phyloP scores from a whole-genome alignment of 2,329 filamentous ascomycete genomes.

The Lecanicillium sp. region DNA sequence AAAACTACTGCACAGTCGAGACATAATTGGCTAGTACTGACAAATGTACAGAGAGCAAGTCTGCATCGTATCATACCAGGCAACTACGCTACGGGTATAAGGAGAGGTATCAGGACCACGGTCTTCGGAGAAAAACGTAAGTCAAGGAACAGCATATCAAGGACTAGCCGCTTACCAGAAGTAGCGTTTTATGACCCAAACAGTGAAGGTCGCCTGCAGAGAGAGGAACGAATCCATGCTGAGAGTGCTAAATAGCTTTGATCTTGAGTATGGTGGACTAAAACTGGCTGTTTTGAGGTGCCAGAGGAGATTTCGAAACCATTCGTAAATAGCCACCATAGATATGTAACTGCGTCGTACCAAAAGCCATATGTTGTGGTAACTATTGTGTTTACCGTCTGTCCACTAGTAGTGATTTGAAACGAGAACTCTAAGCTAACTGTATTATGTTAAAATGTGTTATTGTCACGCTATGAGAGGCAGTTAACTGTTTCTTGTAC shows the following conservation, averaged over 20 bases:
- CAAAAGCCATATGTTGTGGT: too few relatives aligned
- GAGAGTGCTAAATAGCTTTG: neutral
- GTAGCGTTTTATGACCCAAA: conserved; percentile 6
- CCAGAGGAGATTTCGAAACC: too few relatives aligned
- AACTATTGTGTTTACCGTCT: too few relatives aligned
- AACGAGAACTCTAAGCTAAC: too few relatives aligned
- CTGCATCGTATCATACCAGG: conserved; percentile 16
- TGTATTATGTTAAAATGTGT: too few relatives aligned
- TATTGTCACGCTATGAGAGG: too few relatives aligned
- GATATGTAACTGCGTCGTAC: too few relatives aligned
- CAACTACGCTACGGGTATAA: conserved; percentile 1
- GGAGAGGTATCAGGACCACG: conserved; percentile 3
- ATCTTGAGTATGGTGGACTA: neutral
- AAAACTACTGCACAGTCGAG: neutral
- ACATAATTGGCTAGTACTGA: neutral
- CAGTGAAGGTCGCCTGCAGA: conserved; percentile 1
- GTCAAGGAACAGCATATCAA: neutral
- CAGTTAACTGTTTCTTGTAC: too few relatives aligned
- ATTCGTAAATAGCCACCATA: too few relatives aligned
- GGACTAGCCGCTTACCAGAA: neutral
- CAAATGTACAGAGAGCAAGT: neutral
- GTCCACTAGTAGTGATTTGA: too few relatives aligned
- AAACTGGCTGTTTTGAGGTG: too few relatives aligned
- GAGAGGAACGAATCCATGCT: neutral
- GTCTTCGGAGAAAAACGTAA: conserved; percentile 7